Base-by-base conservation (phyloP, 1,284 basidiomycete genomes). In the Violaceomyces palustris region DNA sequence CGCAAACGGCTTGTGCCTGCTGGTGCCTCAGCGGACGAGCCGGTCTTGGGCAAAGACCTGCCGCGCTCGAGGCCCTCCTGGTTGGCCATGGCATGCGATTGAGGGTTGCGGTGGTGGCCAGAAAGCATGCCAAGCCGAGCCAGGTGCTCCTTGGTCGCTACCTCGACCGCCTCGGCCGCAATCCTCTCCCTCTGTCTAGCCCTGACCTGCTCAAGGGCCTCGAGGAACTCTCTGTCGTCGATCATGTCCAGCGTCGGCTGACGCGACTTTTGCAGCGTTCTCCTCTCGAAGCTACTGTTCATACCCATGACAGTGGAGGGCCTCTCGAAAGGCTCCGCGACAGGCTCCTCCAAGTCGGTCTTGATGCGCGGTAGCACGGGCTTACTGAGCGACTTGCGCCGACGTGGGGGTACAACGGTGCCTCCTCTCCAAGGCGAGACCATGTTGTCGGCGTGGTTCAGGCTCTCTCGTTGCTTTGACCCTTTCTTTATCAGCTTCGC, bases 181-280 rank as follows among this genome's bases (percentile, higher is more conserved):
- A 68, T 51, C 8, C 64, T 61, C 28, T 64, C 54, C 32, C 55
- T 50, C 25, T 68, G 53, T 33, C 54, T 29, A 9, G 42, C 32
- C 12, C 66, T 58, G 8, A 68, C 64, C 15, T 62, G 50, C 44
- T 68, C 66, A 12, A 68, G 47, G 15, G 61, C 66, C 42, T 57
- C 45, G 23, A 68, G 46, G 46, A 68, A 68, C 45, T 68, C 66
- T 32, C 34, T 46, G 35, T 68, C 66, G 27, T 68, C 66, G 11
- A 54, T 59, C 38, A 68, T 68, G 33, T 56, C 63, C 27, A 68
- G 57, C 39, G 65, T 63, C 8, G 63, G 60, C 35, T 64, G 64
- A 42, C 62, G 59, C 53, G 54, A 57, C 50, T 65, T 60, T 35
- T 57, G 53, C 21, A 42, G n/a, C 29, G 42, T 8, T 17, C 48